phyloP scores from a whole-genome alignment of 2,329 filamentous ascomycete genomes.

The Daldinia eschscholtzii region DNA sequence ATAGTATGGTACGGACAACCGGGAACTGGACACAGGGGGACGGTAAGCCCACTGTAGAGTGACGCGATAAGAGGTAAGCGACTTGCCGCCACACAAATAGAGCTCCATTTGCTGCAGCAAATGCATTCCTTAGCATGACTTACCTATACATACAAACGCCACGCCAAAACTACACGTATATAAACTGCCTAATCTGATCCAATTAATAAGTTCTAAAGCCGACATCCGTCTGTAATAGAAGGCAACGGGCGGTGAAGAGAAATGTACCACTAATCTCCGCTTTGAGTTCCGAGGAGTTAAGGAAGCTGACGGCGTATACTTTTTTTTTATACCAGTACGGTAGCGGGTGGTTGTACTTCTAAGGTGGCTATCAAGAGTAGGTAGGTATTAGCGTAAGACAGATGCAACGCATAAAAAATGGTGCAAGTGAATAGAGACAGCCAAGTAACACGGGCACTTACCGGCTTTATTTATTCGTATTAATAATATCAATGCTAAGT shows the following conservation, averaged over 20 bases:
- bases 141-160: constrained; percentile 31
- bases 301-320: constrained; percentile 32
- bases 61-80: constrained; percentile 39
- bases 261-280: constrained; percentile 34
- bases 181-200: constrained; percentile 32
- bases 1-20: constrained; percentile 26
- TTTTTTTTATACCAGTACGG: constrained; percentile 9
- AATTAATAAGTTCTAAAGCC: constrained; percentile 33
- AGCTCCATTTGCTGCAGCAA: constrained; percentile 33
- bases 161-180: constrained; percentile 16
- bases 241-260: constrained; percentile 35
- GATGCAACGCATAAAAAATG: constrained; percentile 31
- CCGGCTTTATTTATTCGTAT: constrained; percentile 36
- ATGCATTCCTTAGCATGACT: constrained; percentile 16
- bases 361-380: constrained; percentile 20
- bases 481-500: constrained; percentile 22
- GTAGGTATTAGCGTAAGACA: constrained; percentile 35
- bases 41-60: constrained; percentile 23
- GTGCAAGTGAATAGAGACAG: constrained; percentile 31
- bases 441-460: constrained; percentile 22
- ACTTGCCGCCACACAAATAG: constrained; percentile 24
- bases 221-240: constrained; percentile 27
- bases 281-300: constrained; percentile 19
- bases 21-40: constrained; percentile 17
- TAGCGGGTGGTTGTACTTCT: constrained; percentile 28